Evolutionary conservation across 2,329 filamentous ascomycete species (phyloP), one percentile per base, ranked within the genome.

Genomic region (Hypoxylon sp.): DNA sequence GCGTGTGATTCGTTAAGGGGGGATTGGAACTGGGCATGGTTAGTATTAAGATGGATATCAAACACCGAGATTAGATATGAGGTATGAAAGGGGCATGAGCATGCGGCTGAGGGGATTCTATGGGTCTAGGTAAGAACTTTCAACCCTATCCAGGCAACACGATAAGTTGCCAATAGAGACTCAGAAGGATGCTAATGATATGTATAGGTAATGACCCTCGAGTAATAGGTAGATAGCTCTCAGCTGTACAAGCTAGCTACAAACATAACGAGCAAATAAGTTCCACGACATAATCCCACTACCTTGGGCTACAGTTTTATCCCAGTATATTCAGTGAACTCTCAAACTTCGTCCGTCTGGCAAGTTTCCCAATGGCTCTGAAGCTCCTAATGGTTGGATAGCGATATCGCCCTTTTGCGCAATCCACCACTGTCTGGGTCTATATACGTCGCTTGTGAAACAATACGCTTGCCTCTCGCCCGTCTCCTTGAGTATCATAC

Each of bases 321-420:
- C 54, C 63, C 53, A 70, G 35, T 46, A 0, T 11, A 19, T 8
- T 48, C 1, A 0, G 48, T 51, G 35, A 48, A 53, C 0, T 63
- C 35, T 50, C 63, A 66, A 31, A 31, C 6, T 31, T 31, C 8
- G 29, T 9, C 29, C 29, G 8, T 31, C 29, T 31, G 9, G 6
- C 29, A 2, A 31, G 6, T 9, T 31, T 31, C 29, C 29, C 29
- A 6, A 9, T 9, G 8, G 29, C 29, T 31, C 29, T 9, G 29
- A 31, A 9, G 6, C 29, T 31, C 29, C 29, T 31, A 1, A 31
- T 31, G 6, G 29, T 8, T 31, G 5, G 6, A 8, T 31, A 31
- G 3, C 6, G 6, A 31, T 9, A 9, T 31, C 29, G 29, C 29
- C 29, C 29, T 9, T 31, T 31, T 31, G 8, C 29, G 29, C 29